Conservation (phyloP, 805 yeast genomes). For the Lachancea sp. region DNA sequence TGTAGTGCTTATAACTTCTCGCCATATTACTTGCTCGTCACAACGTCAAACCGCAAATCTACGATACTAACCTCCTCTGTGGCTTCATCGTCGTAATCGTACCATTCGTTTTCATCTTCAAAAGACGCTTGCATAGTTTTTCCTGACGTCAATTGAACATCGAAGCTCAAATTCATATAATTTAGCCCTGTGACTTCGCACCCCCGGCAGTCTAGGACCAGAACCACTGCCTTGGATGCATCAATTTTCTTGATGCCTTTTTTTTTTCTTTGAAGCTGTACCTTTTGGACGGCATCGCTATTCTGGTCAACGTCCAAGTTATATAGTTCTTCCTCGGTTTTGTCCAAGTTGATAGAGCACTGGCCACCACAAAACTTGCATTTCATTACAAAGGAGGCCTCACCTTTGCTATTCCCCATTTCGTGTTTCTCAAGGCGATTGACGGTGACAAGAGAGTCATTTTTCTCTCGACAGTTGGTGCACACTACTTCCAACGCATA, state of each 20-base stretch:
- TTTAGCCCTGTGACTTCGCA: slow-evolving; percentile 62
- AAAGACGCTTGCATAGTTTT: slow-evolving; percentile 32
- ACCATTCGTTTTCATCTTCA: slow-evolving; percentile 84
- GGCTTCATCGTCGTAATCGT: slow-evolving; percentile 86
- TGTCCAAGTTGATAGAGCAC: slow-evolving; percentile 21
- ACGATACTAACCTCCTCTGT: slow-evolving; percentile 75
- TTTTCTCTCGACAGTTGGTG: slow-evolving; percentile 70
- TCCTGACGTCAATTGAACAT: slow-evolving; percentile 21
- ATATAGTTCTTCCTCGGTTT: slow-evolving; percentile 24
- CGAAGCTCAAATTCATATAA: slow-evolving; percentile 39
- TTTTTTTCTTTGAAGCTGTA: slow-evolving; percentile 25
- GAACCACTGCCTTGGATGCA: slow-evolving; percentile 33
- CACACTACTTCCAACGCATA: slow-evolving; percentile 72
- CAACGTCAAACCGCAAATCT: slow-evolving; percentile 62
- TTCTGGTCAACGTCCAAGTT: slow-evolving; percentile 14
- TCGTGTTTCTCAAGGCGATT: slow-evolving; percentile 62
- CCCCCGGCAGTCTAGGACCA: slow-evolving; percentile 83
- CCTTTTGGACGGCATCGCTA: slow-evolving; percentile 14
- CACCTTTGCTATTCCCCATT: slow-evolving; percentile 66
- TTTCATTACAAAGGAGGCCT: slow-evolving; percentile 73
- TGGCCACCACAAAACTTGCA: slow-evolving; percentile 55
- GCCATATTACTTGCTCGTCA: slow-evolving; percentile 26
- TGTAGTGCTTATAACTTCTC: no score
- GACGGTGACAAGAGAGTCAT: slow-evolving; percentile 63
- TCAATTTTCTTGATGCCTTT: slow-evolving; percentile 20